Base-by-base conservation (phyloP, 768 basidiomycete species). In the Roridomyces roridus region DNA sequence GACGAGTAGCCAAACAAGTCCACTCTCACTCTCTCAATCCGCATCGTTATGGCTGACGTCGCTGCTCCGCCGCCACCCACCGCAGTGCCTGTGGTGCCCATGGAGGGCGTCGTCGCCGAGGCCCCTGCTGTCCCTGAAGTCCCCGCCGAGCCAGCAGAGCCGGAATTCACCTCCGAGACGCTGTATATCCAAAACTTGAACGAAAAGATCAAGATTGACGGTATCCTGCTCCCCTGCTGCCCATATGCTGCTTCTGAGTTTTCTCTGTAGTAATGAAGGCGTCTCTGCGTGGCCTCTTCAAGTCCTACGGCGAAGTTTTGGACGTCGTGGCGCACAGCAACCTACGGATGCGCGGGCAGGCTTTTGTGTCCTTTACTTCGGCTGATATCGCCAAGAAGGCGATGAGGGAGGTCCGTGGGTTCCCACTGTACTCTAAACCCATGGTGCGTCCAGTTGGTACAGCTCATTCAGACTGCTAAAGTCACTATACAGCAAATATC, bases 291-390 rank as follows among this genome's bases (percentile, higher is more conserved):
- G 89, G 89, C 29, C 80, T 99, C 26, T 98, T 99, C 82, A 94
- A 94, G 72, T 83, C 88, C 14, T 99, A 98, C 67, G 94, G 95
- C 12, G 88, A 92, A 59, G 91, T 99, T 17, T 74, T 98, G 24
- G 94, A 96, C 68, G 94, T 99, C n/a, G 91, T 95, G 18, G 95
- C 96, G 10, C 97, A 99, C 72, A 76, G 80, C 48, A 98, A 97
- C 78, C 75, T 99, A 57, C 87, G 97, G 35, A 99, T 99, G 97
- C 84, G 97, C 35, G 97, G 97, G 15, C 97, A 99, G 75, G 97
- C 97, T 4, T 99, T 99, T 69, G 93, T 99, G 34, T 94, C 92
- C 34, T 97, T 99, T 72, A 81, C 82, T 53, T 86, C 86, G 29
- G 79, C 86, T 48, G 94, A 98, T 55, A 83, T 84, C 54, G 97